Evolutionary conservation across 1,139 yeast species (phyloP).

Genomic region (Candida sp.): DNA sequence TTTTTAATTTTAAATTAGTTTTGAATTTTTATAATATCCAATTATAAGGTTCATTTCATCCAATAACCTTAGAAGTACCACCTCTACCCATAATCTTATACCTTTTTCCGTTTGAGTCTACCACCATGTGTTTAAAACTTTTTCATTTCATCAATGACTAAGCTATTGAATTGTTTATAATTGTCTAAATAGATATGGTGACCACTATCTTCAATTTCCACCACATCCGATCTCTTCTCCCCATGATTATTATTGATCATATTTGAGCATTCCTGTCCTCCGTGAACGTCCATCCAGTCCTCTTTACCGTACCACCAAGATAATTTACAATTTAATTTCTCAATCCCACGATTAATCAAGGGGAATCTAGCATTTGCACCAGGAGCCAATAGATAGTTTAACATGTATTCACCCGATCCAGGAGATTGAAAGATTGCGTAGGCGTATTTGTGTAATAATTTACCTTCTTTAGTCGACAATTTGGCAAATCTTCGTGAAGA

Average conservation of each 20-base stretch:
- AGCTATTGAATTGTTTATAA: conserved; percentile 43
- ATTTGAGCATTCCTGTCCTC: conserved; percentile 46
- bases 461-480: conserved; percentile 34
- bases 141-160: conserved; percentile 36
- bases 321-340: conserved; percentile 47
- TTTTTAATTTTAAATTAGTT: not conserved
- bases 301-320: conserved; percentile 72
- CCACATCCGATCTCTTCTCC: conserved; percentile 34
- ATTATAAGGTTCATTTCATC: not conserved
- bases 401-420: conserved; percentile 77
- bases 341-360: conserved; percentile 46
- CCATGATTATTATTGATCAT: conserved; percentile 25
- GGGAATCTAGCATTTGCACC: conserved; percentile 75
- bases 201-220: conserved; percentile 54
- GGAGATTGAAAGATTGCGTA: conserved; percentile 68
- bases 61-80: not conserved
- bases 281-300: conserved; percentile 73
- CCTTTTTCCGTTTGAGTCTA: not conserved
- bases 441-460: conserved; percentile 57
- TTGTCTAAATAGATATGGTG: conserved; percentile 74
- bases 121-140: conserved; percentile 6
- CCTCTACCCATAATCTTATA: not conserved
- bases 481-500: conserved; percentile 62
- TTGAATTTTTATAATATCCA: not conserved
- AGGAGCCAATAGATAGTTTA: conserved; percentile 64